These are phyloP conservation scores for Angomonas ambiguus DNA, from an alignment of 208 protist genomes.

Conservation along the genomic window DNA sequence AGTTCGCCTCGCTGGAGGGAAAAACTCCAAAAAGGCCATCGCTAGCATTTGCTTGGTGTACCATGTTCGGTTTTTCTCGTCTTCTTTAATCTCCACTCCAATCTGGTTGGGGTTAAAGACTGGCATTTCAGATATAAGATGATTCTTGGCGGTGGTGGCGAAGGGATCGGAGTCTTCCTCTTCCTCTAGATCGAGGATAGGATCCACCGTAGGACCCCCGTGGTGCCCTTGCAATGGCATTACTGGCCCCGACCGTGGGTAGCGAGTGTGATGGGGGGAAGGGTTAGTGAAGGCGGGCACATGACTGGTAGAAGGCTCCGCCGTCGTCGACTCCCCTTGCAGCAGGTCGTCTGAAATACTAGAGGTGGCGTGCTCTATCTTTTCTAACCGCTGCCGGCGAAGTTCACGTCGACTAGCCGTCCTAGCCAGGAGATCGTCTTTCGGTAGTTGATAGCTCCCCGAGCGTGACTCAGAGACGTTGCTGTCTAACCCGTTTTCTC, in stretches of 20 bases:
- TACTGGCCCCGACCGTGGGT: constrained; percentile 1
- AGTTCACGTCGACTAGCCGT: constrained; percentile 25
- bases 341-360: not conserved
- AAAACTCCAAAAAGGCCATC: constrained; percentile 42
- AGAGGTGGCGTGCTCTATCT: constrained; percentile 16
- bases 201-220: not conserved
- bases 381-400: constrained; percentile 31
- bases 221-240: not conserved
- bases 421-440: constrained; percentile 18
- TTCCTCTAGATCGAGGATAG: not conserved
- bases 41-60: constrained; percentile 60
- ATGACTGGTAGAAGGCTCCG: not conserved
- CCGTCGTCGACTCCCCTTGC: not conserved
- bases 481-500: not conserved
- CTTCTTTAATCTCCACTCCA: constrained; percentile 53
- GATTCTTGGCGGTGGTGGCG: not conserved
- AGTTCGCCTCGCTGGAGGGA: constrained; percentile 14
- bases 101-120: constrained; percentile 78
- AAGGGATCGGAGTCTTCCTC: not conserved
- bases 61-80: constrained; percentile 53
- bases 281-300: not conserved
- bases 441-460: constrained; percentile 3
- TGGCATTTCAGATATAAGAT: constrained; percentile 6
- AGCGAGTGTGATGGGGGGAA: not conserved
- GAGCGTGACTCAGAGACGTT: not conserved